Percentiles rank a stretch among this genome's conserved stretches.
Conservation (phyloP, 1,284 basidiomycete species). For the Tilletiaria anomala region DNA sequence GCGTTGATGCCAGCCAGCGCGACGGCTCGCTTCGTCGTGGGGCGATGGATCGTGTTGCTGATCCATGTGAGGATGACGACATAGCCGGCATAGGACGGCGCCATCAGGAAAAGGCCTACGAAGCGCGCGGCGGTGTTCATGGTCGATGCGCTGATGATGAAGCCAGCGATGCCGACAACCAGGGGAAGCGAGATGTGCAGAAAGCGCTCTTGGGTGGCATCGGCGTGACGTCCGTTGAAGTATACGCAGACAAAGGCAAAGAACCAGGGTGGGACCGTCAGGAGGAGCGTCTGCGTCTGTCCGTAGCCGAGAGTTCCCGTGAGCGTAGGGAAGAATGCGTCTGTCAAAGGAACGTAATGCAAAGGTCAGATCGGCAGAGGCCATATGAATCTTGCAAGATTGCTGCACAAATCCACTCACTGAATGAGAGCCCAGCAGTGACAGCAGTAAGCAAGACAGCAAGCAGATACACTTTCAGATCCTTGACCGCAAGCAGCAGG, state of each 20-base stretch:
- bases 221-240: conserved; percentile 22
- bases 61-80: conserved; percentile 20
- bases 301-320: conserved; percentile 16
- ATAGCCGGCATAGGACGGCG: conserved; percentile 12
- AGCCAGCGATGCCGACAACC: conserved; percentile 13
- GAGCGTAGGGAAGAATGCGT: no score
- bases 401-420: conserved; percentile 5
- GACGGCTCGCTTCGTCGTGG: conserved; percentile 21
- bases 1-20: conserved; percentile 37
- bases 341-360: no score
- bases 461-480: conserved; percentile 18
- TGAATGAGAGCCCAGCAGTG: conserved; percentile 3
- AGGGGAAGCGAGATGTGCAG: conserved; percentile 8
- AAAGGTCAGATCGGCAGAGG: no score
- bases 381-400: no score
- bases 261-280: conserved; percentile 22
- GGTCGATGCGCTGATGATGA: conserved; percentile 21
- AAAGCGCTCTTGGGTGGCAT: conserved; percentile 14
- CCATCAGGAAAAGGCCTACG: conserved; percentile 21
- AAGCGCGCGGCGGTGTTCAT: conserved; percentile 11
- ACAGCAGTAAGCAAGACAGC: conserved; percentile 13
- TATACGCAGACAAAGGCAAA: conserved; percentile 20
- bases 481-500: conserved; percentile 13
- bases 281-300: conserved; percentile 15
- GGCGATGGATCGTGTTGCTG: conserved; percentile 14